phyloP scores from a whole-genome alignment of 495 filamentous ascomycete genomes.

The Neurospora sp. region DNA sequence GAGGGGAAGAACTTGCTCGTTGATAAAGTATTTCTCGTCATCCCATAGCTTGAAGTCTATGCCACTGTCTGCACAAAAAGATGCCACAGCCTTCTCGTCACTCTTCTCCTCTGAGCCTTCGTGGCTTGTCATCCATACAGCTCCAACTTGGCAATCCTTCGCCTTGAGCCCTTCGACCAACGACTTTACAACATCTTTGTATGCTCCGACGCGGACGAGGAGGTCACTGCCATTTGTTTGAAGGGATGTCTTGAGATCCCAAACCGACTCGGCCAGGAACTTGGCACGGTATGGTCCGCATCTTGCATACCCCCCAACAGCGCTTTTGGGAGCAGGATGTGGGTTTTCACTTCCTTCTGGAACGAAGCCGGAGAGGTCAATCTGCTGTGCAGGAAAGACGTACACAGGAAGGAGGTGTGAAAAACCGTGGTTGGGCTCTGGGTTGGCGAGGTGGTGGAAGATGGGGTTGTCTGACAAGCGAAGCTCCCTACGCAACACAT shows the following conservation, averaged over 20 bases:
- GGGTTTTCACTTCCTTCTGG: slow-evolving; percentile 33
- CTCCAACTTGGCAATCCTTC: slow-evolving; percentile 36
- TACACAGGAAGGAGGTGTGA: slow-evolving; percentile 59
- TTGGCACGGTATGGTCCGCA: slow-evolving; percentile 57
- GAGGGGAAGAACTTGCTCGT: slow-evolving; percentile 45
- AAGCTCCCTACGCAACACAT: slow-evolving; percentile 55
- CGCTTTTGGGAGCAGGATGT: slow-evolving; percentile 47
- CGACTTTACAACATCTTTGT: slow-evolving; percentile 40
- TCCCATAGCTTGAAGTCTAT: slow-evolving; percentile 48
- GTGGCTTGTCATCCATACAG: slow-evolving; percentile 58
- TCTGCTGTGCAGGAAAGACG: slow-evolving; percentile 51
- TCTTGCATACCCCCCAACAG: slow-evolving; percentile 50
- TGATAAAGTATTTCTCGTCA: slow-evolving; percentile 65
- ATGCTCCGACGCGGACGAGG: slow-evolving; percentile 49
- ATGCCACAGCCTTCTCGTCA: slow-evolving; percentile 45
- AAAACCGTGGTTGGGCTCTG: slow-evolving; percentile 33
- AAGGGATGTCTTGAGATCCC: slow-evolving; percentile 52
- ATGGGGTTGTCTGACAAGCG: slow-evolving; percentile 60
- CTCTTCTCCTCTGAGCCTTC: slow-evolving; percentile 53
- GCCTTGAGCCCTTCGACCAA: slow-evolving; percentile 39
- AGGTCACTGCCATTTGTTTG: slow-evolving; percentile 46
- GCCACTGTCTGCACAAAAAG: slow-evolving; percentile 34
- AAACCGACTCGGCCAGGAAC: slow-evolving; percentile 57
- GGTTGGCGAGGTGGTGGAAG: slow-evolving; percentile 40
- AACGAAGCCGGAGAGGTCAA: slow-evolving; percentile 63